Conservation (phyloP, 495 filamentous ascomycete species). For the Gamarada debralockiae region DNA sequence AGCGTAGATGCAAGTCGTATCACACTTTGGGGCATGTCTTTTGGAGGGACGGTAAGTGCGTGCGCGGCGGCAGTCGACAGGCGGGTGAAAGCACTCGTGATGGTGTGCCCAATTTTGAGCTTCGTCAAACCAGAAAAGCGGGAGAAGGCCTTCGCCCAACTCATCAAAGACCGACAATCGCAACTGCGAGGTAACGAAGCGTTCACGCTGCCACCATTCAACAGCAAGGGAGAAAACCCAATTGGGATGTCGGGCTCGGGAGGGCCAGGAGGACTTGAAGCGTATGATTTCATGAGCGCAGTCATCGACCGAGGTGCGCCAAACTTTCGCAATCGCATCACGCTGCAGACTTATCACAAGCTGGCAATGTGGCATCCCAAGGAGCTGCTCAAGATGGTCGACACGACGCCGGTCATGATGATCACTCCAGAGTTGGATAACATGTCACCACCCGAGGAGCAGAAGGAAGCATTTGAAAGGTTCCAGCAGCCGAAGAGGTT, state of each 20-base stretch:
- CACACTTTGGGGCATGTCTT: constrained; percentile 48
- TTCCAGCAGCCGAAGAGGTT: constrained; percentile 14
- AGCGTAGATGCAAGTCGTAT: constrained; percentile 29
- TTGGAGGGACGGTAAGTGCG: constrained; percentile 27
- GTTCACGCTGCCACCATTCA: background rate
- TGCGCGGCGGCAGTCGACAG: constrained; percentile 29
- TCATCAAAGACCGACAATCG: constrained; percentile 3
- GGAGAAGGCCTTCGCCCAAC: background rate
- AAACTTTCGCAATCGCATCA: constrained; percentile 1
- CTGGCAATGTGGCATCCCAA: constrained; percentile 21
- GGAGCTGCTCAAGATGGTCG: background rate
- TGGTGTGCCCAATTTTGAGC: constrained; percentile 23
- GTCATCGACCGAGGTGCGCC: too few species aligned
- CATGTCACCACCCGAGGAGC: constrained; percentile 23
- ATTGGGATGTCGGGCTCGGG: background rate
- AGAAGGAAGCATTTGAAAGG: constrained; percentile 10
- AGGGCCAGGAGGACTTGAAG: background rate
- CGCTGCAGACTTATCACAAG: constrained; percentile 23
- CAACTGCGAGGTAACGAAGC: constrained; percentile 2
- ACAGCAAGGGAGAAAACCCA: background rate
- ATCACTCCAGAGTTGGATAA: constrained; percentile 21
- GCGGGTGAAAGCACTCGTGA: constrained; percentile 22
- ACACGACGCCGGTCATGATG: constrained; percentile 5
- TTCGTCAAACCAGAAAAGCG: background rate
- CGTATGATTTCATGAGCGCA: background rate